phyloP scores from a whole-genome alignment of 148 eudicot genomes.

The Chenopodium album region DNA sequence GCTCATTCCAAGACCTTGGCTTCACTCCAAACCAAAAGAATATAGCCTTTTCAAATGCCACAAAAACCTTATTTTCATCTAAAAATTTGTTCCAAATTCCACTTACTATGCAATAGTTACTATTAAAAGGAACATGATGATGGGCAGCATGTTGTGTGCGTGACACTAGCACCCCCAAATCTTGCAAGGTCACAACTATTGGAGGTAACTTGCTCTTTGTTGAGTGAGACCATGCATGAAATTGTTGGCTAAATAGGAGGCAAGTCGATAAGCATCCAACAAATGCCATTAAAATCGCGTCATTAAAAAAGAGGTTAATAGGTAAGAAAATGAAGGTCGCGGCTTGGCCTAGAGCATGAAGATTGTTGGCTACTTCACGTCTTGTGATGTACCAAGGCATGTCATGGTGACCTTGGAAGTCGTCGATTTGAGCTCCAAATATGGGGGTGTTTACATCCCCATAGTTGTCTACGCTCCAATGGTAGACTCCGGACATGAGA shows the following conservation, averaged over 20 bases:
- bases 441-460: conserved; percentile 60
- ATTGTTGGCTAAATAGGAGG: conserved; percentile 85
- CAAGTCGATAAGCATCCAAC: conserved; percentile 52
- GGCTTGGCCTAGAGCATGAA: conserved; percentile 51
- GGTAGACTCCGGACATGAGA: conserved; percentile 84
- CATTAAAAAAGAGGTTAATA: conserved; percentile 35
- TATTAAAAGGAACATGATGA: conserved; percentile 66
- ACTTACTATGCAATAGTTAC: conserved; percentile 83
- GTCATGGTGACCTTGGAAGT: conserved; percentile 80
- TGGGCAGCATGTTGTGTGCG: conserved; percentile 63
- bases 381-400: conserved; percentile 73
- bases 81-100: conserved; percentile 68
- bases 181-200: conserved; percentile 67
- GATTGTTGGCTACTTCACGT: conserved; percentile 65
- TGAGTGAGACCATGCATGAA: conserved; percentile 88
- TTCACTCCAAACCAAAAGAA: conserved; percentile 63
- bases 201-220: conserved; percentile 65
- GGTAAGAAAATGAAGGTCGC: conserved; percentile 58
- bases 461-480: conserved; percentile 87
- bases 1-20: conserved; percentile 87
- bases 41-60: conserved; percentile 58
- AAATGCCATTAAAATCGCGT: conserved; percentile 52
- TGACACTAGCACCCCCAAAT: conserved; percentile 62
- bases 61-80: conserved; percentile 66
- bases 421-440: conserved; percentile 68